Conservation (phyloP, 164 flowering plant genomes). For the Umbellularia californica region DNA sequence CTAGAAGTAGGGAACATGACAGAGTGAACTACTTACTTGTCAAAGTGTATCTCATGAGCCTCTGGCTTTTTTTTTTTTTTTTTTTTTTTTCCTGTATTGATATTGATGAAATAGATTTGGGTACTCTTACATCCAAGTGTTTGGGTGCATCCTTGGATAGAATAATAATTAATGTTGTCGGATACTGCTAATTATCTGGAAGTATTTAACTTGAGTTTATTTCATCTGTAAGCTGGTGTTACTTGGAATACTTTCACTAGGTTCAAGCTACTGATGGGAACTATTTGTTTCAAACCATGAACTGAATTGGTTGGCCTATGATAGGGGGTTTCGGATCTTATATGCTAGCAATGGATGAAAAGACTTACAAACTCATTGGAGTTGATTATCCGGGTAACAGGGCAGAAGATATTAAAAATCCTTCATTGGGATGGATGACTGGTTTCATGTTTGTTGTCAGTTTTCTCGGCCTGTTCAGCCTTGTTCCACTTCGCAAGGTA, state of each 20-base stretch:
- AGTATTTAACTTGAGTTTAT: no score
- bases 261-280: not conserved
- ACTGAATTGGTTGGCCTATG: conserved; percentile 1
- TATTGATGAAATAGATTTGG: not conserved
- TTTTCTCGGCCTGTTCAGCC: conserved; percentile 91
- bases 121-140: not conserved
- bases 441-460: conserved; percentile 90
- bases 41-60: not conserved
- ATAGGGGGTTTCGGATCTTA: conserved; percentile 94
- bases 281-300: not conserved
- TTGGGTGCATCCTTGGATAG: not conserved
- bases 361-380: conserved; percentile 84
- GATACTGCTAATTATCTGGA: not conserved
- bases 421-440: conserved; percentile 88
- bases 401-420: conserved; percentile 82
- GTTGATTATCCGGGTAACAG: conserved; percentile 85
- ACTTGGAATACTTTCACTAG: not conserved
- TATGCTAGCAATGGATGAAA: conserved; percentile 87
- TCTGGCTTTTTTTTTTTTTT: not conserved
- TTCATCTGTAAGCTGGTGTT: not conserved
- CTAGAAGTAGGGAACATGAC: not conserved
- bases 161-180: not conserved
- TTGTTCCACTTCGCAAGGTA: conserved; percentile 97
- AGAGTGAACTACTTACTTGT: not conserved
- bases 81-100: not conserved